A percentile compares a stretch with the other conserved stretches of the same genome.
phyloP scores from a whole-genome alignment of 2,329 filamentous ascomycete species.

The Penicillium sp. region DNA sequence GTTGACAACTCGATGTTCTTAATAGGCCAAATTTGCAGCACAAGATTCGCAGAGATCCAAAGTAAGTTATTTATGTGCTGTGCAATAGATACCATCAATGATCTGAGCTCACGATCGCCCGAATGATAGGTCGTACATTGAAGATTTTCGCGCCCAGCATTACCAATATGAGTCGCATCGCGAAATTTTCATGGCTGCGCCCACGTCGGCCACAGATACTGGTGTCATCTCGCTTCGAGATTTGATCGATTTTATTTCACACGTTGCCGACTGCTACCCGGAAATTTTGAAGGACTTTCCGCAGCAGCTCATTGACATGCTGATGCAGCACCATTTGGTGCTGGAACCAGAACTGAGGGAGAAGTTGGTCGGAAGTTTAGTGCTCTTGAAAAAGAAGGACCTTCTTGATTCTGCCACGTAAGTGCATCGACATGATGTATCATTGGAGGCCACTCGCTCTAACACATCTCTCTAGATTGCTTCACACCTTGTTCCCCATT shows the following conservation, averaged over 20 bases:
- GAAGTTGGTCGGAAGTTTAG: constrained; percentile 87
- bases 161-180: constrained; percentile 86
- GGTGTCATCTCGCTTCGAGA: constrained; percentile 81
- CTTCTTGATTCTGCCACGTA: constrained; percentile 73
- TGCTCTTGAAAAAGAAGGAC: constrained; percentile 83
- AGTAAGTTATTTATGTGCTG: constrained; percentile 45
- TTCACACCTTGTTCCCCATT: constrained; percentile 91
- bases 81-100: neutral
- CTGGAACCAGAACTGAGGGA: constrained; percentile 82
- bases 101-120: constrained; percentile 5
- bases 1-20: constrained; percentile 21
- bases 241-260: constrained; percentile 86
- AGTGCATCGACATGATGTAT: constrained; percentile 10
- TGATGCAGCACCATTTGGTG: constrained; percentile 73
- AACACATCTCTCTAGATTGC: constrained; percentile 44
- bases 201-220: constrained; percentile 67
- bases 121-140: constrained; percentile 65
- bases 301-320: constrained; percentile 70
- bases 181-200: constrained; percentile 83
- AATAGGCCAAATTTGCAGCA: constrained; percentile 74
- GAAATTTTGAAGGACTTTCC: constrained; percentile 71
- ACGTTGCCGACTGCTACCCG: constrained; percentile 90
- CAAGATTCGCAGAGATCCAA: constrained; percentile 82
- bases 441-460: neutral
- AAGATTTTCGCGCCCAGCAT: constrained; percentile 84